phyloP scores from a whole-genome alignment of 1,139 yeast genomes.

The Meyerozyma guilliermondii region DNA sequence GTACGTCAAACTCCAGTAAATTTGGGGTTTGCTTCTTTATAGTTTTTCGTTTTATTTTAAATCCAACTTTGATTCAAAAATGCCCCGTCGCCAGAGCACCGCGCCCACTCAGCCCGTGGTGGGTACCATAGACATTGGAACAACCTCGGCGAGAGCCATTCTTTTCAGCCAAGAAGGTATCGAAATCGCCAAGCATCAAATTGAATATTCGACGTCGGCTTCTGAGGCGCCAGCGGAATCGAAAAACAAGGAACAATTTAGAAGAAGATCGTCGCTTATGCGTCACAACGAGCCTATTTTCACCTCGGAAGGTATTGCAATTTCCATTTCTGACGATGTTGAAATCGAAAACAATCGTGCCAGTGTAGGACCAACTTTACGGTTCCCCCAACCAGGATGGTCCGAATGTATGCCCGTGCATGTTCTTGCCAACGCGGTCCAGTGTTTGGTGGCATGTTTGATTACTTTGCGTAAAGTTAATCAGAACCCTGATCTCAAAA shows the following conservation, averaged over 20 bases:
- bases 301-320: conserved; percentile 71
- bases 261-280: conserved; percentile 45
- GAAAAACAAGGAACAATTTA: conserved; percentile 43
- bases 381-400: conserved; percentile 84
- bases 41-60: background rate
- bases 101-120: conserved; percentile 44
- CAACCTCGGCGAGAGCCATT: conserved; percentile 91
- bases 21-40: background rate
- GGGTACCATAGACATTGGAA: conserved; percentile 85
- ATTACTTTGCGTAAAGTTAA: conserved; percentile 54
- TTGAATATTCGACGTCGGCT: conserved; percentile 79
- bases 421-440: conserved; percentile 76
- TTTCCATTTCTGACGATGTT: conserved; percentile 51
- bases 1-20: too few species aligned
- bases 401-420: conserved; percentile 92
- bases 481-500: conserved; percentile 43
- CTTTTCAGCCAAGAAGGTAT: conserved; percentile 68
- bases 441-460: conserved; percentile 65
- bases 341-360: conserved; percentile 57
- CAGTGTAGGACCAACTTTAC: conserved; percentile 61
- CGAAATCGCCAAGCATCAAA: conserved; percentile 84
- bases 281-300: conserved; percentile 56
- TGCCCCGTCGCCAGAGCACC: conserved; percentile 12
- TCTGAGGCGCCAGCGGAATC: conserved; percentile 46
- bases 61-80: background rate